Evolutionary conservation across 2,329 filamentous ascomycete genomes (phyloP), one percentile per base, ranked within the genome.

Genomic region (Calonectria pteridis): DNA sequence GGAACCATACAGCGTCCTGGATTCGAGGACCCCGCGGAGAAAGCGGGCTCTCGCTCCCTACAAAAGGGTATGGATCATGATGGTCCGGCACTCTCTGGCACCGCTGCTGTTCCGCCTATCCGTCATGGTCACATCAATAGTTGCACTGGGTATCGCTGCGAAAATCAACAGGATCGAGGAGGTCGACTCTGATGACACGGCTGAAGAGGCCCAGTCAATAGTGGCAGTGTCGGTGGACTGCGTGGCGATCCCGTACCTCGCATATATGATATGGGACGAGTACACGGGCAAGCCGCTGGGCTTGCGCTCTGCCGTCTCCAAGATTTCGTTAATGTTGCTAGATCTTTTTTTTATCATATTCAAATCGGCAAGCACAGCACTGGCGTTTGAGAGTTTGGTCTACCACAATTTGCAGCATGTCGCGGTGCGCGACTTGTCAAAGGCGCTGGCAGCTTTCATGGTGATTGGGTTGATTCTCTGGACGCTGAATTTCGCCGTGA

Each of bases 291-390:
- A 97, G 83, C 97, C 97, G 28, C 88, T 99, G 26, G 97, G 97
- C 1, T 87, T 99, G 73, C 94, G 97, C 53, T 93, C 93, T 9
- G 92, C 95, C 13, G 93, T 93, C 71, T 93, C 95, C 63, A 99
- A 99, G 84, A 94, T 98, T 77, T 92, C 94, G 18, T 91, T 99
- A 64, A 94, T 98, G 73, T 91, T 99, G 69, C 90, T 98, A 71
- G 97, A 99, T 84, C 89, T 99, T 4, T 93, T 98, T 81, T 99
- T 99, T 83, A 98, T 99, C 81, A 96, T 98, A 51, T 98, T 99
- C 86, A 96, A 98, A 84, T 95, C 96, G 5, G 95, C 96, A 66
- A 98, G 98, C 85, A 90, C 98, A 31, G 94, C 95, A 50, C 87
- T 99, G 76, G 96, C 96, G 2, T 98, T 98, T 83, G 94, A 95